phyloP scores from a whole-genome alignment of 768 basidiomycete species.

The Auricularia heimuer region DNA sequence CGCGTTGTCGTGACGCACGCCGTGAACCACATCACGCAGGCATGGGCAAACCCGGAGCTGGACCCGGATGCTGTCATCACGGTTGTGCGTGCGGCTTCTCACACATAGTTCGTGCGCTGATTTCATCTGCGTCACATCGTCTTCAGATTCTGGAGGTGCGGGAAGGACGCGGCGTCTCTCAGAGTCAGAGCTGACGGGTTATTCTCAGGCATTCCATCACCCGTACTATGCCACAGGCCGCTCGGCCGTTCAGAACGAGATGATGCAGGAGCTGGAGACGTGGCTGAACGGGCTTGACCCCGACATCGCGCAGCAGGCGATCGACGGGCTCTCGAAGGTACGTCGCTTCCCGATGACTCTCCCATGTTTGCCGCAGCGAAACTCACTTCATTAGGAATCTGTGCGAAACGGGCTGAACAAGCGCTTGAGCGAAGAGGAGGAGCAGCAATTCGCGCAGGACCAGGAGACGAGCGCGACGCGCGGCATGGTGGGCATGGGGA shows the following conservation, averaged over 20 bases:
- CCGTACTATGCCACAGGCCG: conserved; percentile 50
- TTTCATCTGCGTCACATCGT: background rate
- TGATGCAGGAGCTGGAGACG: conserved; percentile 45
- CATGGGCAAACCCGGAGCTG: conserved; percentile 12
- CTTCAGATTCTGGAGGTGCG: background rate
- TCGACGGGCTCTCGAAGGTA: conserved; percentile 46
- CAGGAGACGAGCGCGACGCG: background rate
- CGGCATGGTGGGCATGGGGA: background rate
- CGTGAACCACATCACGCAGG: conserved; percentile 49
- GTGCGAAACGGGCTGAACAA: conserved; percentile 52
- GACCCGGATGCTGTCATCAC: background rate
- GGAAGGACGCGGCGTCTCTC: background rate
- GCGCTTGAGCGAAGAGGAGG: conserved; percentile 39
- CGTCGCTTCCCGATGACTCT: conserved; percentile 3
- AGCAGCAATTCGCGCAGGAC: conserved; percentile 4
- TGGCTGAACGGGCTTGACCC: conserved; percentile 42
- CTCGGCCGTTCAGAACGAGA: conserved; percentile 46
- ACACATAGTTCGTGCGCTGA: background rate
- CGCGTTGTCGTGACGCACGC: conserved; percentile 53
- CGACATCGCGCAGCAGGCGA: conserved; percentile 33
- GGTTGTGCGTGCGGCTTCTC: background rate
- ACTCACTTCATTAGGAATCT: conserved; percentile 31
- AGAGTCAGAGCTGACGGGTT: background rate
- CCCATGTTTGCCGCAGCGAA: no score
- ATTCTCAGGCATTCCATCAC: conserved; percentile 51